A percentile compares a stretch with the other conserved stretches of the same genome.
Conservation (phyloP, 192 early-diverging fungal species). For the Coemansia sp. region DNA sequence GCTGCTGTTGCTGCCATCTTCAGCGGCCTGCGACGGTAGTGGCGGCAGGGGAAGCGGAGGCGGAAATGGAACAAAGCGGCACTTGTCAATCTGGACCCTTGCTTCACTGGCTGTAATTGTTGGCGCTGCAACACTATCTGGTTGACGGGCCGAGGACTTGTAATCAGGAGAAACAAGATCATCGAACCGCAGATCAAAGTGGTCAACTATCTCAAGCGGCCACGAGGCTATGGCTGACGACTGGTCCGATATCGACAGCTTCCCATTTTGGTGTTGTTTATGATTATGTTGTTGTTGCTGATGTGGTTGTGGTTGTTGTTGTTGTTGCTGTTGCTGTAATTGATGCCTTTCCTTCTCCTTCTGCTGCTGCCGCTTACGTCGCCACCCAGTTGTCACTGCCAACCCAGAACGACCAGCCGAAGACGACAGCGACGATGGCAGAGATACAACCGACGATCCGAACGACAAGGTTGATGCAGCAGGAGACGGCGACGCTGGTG, state of each 20-base stretch:
- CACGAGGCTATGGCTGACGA: conserved; percentile 51
- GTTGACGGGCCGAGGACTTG: not conserved
- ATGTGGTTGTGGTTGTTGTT: not conserved
- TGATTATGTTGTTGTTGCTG: not conserved
- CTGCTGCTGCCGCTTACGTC: not conserved
- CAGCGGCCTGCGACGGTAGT: not conserved
- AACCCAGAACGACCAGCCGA: not conserved
- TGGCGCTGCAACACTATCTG: not conserved
- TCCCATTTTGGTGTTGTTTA: conserved; percentile 6
- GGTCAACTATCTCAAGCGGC: conserved; percentile 46
- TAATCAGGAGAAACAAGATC: conserved; percentile 35
- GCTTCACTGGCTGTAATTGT: conserved; percentile 3
- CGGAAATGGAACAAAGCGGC: conserved; percentile 20
- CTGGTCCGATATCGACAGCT: conserved; percentile 24
- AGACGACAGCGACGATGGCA: conserved; percentile 3
- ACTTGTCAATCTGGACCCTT: conserved; percentile 17
- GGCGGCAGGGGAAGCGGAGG: not conserved
- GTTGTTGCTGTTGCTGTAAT: not conserved
- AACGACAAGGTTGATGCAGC: not conserved
- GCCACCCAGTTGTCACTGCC: not conserved
- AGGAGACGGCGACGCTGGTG: not conserved
- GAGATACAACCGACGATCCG: conserved; percentile 3
- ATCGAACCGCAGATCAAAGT: conserved; percentile 48
- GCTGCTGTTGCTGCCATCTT: too few relatives aligned
- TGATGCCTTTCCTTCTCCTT: not conserved